These are phyloP conservation scores for Ceratobasidium sp. DNA, from an alignment of 1,284 basidiomycete species.

Conservation along the genomic window DNA sequence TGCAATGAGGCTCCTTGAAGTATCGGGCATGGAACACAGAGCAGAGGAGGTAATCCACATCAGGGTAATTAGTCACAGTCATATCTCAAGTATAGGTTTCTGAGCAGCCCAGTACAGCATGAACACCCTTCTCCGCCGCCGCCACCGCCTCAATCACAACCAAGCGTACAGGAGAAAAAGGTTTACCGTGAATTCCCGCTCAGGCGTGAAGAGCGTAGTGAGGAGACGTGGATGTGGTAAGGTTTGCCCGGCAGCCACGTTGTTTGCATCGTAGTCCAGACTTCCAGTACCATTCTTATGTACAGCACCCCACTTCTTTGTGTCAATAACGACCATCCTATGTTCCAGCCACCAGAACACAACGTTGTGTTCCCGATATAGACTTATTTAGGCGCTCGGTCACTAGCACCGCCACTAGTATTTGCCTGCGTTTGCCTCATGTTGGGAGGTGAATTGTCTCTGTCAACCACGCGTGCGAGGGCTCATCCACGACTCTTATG, in stretches of 20 bases:
- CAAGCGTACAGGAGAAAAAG: background rate
- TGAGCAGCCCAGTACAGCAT: background rate
- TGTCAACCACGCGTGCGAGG: conserved; percentile 32
- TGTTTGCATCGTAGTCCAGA: background rate
- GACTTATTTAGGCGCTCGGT: background rate
- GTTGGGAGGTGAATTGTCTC: conserved; percentile 27
- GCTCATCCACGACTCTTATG: conserved; percentile 40
- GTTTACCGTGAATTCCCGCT: conserved; percentile 7
- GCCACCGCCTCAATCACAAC: background rate
- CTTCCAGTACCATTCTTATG: background rate
- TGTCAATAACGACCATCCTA: conserved; percentile 2
- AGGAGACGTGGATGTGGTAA: conserved; percentile 15
- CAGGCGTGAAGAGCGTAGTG: background rate
- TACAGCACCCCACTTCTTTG: conserved; percentile 1
- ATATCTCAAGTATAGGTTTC: background rate
- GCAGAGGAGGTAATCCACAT: background rate
- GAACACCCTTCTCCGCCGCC: background rate
- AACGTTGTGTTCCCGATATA: conserved; percentile 11
- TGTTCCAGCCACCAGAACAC: background rate
- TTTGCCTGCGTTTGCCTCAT: conserved; percentile 31
- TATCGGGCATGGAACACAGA: conserved; percentile 23
- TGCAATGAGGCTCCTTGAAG: conserved; percentile 21
- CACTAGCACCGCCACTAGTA: conserved; percentile 21
- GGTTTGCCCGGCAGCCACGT: background rate
- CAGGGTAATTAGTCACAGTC: background rate